These are phyloP conservation scores for Penicillium egyptiacum DNA, from an alignment of 495 filamentous ascomycete genomes.

Conservation along the genomic window DNA sequence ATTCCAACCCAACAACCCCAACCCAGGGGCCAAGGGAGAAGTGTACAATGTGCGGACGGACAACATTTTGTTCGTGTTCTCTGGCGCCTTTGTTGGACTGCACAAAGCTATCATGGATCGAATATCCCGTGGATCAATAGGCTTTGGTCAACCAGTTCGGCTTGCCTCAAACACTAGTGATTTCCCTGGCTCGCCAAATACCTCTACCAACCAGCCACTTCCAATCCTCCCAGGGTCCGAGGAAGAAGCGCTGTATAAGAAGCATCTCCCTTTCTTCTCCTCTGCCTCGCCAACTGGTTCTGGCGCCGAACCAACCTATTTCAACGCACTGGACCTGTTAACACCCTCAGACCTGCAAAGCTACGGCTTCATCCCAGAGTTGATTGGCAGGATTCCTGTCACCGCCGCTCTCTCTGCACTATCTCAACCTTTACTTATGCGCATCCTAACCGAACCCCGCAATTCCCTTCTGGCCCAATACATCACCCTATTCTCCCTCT, in stretches of 20 bases:
- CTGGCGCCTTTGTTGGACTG: constrained; percentile 90
- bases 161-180: constrained; percentile 34
- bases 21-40: constrained; percentile 66
- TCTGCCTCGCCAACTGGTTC: constrained; percentile 35
- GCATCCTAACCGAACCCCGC: constrained; percentile 88
- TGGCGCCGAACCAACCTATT: constrained; percentile 48
- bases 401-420: constrained; percentile 80
- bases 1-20: constrained; percentile 39
- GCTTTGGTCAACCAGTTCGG: constrained; percentile 83
- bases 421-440: constrained; percentile 71
- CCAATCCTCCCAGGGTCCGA: constrained; percentile 52
- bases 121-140: constrained; percentile 83
- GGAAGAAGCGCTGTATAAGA: constrained; percentile 62
- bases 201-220: constrained; percentile 44
- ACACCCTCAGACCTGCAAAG: constrained; percentile 81
- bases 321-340: constrained; percentile 79
- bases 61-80: constrained; percentile 95
- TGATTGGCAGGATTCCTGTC: constrained; percentile 87
- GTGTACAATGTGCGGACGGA: constrained; percentile 89
- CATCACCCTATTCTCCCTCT: constrained; percentile 77
- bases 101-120: constrained; percentile 85
- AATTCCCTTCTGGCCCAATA: constrained; percentile 88
- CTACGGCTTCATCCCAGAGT: constrained; percentile 93
- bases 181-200: constrained; percentile 22
- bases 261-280: constrained; percentile 66